These are phyloP conservation scores for Strobilomyces confusus DNA, from an alignment of 768 basidiomycete species.

Conservation along the genomic window DNA sequence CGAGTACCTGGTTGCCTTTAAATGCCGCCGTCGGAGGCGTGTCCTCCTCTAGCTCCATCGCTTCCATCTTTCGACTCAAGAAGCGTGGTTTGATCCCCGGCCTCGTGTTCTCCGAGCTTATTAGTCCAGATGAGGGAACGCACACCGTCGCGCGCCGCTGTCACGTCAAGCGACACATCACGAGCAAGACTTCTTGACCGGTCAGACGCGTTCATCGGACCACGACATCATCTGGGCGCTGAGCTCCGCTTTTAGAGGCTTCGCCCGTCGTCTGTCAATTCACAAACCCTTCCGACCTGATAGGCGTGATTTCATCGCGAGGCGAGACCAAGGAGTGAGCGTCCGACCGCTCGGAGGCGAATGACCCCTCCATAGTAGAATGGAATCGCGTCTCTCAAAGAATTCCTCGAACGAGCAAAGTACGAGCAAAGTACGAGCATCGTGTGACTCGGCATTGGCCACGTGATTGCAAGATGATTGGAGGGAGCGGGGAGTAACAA, in stretches of 20 bases:
- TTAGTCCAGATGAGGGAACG: conserved; percentile 92
- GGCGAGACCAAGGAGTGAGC: conserved; percentile 97
- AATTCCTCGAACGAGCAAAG: too few relatives aligned
- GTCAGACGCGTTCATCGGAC: conserved; percentile 36
- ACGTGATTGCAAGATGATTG: too few relatives aligned
- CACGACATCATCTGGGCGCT: neutral
- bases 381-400: too few relatives aligned
- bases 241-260: conserved; percentile 54
- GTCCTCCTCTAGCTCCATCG: conserved; percentile 93
- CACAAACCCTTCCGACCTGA: conserved; percentile 87
- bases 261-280: conserved; percentile 82
- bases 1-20: conserved; percentile 82
- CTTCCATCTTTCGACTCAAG: conserved; percentile 95
- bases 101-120: conserved; percentile 92
- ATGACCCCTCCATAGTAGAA: too few relatives aligned
- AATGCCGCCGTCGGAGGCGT: conserved; percentile 96
- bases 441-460: too few relatives aligned
- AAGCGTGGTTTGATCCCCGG: conserved; percentile 98
- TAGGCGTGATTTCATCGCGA: conserved; percentile 92
- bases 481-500: neutral
- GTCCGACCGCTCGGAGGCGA: conserved; percentile 74
- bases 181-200: conserved; percentile 83
- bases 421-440: too few relatives aligned
- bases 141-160: conserved; percentile 91
- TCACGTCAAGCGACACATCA: conserved; percentile 73